Base-by-base conservation (phyloP, 148 eudicot genomes). In the Simmondsia chinensis region DNA sequence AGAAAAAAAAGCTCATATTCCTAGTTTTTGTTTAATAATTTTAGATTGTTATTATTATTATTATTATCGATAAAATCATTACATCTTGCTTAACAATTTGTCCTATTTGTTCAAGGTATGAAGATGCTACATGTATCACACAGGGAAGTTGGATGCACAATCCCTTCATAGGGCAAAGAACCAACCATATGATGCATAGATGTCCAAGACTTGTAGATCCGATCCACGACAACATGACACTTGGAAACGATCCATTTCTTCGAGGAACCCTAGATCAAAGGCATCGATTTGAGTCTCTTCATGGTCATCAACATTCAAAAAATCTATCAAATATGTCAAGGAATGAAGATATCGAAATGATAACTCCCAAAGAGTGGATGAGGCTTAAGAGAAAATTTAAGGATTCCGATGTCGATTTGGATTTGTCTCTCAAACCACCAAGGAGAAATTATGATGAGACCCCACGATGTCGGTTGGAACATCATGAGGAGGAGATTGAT, bases 351-450 rank as follows among this genome's bases (percentile, higher is more conserved):
- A 32, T 33, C 32, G 10, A 10, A 21, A 35, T 4, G 17, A 38
- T 46, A 43, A 43, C 23, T 52, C 40, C 24, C 41, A 30, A 46
- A 38, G n/a, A 39, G 13, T 7, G 3, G 25, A 31, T 8, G 22
- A 35, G 22, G 16, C 9, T 15, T 5, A 80, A 80, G 51, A 72
- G 83, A 35, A 80, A 80, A 63, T 48, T 64, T 20, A 38, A 33
- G 3, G 70, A 58, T 20, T 14, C 25, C 12, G 68, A 49, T 11
- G 48, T 76, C 7, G 77, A 80, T 43, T 51, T 80, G 55, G 54
- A 70, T 54, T 52, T 80, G 46, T 71, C 77, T 6, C 65, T 80
- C 3, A 74, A 64, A 53, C 41, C 52, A 1, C 69, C 55, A 26
- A 29, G 32, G 19, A 59, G 21, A 8, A 37, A 4, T 18, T 17